A percentile compares a stretch with the other conserved stretches of the same genome.
Conservation (phyloP, 106 monocot species). For the Narthecium ossifragum region DNA sequence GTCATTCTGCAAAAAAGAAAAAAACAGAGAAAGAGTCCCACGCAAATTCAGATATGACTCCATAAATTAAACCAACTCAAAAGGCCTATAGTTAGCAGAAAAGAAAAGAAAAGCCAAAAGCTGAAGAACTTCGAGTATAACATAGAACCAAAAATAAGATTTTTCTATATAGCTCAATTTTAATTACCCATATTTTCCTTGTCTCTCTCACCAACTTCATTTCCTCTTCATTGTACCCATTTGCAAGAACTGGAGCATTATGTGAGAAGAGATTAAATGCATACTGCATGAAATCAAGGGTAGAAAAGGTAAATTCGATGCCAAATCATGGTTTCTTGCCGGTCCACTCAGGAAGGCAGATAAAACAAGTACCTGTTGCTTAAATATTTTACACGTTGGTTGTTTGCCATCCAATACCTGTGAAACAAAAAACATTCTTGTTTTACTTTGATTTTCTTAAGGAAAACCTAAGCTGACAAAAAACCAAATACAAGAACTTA, state of each 20-base stretch:
- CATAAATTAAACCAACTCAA: not conserved
- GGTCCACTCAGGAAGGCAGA: not conserved
- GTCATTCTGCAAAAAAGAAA: constrained; percentile 49
- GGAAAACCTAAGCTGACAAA: too few species aligned
- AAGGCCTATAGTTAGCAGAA: not conserved
- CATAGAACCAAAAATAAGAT: too few species aligned
- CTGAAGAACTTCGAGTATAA: not conserved
- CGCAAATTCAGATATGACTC: constrained; percentile 2
- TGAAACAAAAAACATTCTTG: too few species aligned
- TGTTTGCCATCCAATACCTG: constrained; percentile 89
- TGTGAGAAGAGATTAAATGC: constrained; percentile 99
- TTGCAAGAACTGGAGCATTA: constrained; percentile 77
- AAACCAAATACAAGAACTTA: not conserved
- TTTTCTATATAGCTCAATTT: too few species aligned
- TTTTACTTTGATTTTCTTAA: too few species aligned
- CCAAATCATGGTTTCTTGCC: too few species aligned
- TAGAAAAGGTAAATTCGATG: not conserved
- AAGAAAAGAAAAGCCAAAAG: not conserved
- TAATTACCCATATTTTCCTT: constrained; percentile 88
- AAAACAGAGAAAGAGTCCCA: too few species aligned
- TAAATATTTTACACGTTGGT: constrained; percentile 95
- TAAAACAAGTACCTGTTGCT: constrained; percentile 58
- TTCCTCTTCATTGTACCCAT: constrained; percentile 99
- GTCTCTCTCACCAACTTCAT: constrained; percentile 99
- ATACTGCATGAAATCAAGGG: constrained; percentile 52